phyloP scores from a whole-genome alignment of 768 basidiomycete genomes.

The Boletellus sp. region DNA sequence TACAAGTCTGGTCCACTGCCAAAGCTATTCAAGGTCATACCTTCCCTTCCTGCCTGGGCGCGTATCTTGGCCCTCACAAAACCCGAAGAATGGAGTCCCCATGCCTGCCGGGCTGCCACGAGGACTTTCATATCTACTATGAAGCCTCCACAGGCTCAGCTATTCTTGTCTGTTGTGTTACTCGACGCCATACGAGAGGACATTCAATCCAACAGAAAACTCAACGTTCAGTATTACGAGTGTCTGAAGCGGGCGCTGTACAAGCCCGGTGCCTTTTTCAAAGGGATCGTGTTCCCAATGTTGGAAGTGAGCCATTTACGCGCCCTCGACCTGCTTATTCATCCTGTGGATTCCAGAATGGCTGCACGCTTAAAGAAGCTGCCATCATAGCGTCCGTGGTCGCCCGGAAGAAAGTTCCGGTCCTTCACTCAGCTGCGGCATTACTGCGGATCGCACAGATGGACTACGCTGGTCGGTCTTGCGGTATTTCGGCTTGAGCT shows the following conservation, averaged over 20 bases:
- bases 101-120: constrained; percentile 91
- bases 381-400: constrained; percentile 91
- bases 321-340: constrained; percentile 27
- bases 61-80: constrained; percentile 89
- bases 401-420: constrained; percentile 86
- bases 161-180: constrained; percentile 89
- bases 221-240: constrained; percentile 92
- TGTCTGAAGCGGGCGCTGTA: constrained; percentile 89
- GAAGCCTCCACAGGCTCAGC: constrained; percentile 90
- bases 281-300: constrained; percentile 94
- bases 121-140: constrained; percentile 95
- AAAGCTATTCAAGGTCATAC: constrained; percentile 97
- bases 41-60: constrained; percentile 93
- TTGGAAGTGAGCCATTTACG: constrained; percentile 64
- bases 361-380: constrained; percentile 91
- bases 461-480: constrained; percentile 80
- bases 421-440: constrained; percentile 96
- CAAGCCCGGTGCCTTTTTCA: constrained; percentile 98
- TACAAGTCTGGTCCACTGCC: constrained; percentile 95
- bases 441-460: constrained; percentile 90
- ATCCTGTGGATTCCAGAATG: constrained; percentile 41
- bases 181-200: constrained; percentile 88
- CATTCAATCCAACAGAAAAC: constrained; percentile 79
- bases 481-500: background rate
- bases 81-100: constrained; percentile 93